Evolutionary conservation across 2,329 filamentous ascomycete genomes (phyloP).

Genomic region (Verticillium zaregamsianum): DNA sequence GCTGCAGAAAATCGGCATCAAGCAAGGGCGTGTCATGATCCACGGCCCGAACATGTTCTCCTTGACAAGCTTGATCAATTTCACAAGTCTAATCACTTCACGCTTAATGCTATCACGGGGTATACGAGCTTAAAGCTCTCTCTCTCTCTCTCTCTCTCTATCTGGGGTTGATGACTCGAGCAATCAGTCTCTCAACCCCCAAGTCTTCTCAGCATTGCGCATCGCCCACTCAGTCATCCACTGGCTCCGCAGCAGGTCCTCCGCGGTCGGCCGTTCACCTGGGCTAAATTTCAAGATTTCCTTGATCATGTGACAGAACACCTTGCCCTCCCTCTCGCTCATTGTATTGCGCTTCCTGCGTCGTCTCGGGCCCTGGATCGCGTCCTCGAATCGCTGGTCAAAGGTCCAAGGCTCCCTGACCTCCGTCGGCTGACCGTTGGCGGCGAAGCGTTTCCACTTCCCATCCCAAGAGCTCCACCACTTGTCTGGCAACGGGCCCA

Average conservation of each 20-base stretch:
- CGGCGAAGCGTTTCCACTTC: conserved; percentile 4
- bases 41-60: no score
- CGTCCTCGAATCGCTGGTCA: conserved; percentile 23
- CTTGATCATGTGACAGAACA: conserved; percentile 9
- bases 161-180: no score
- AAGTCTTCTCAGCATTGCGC: conserved; percentile 4
- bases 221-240: conserved; percentile 13
- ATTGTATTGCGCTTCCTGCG: background rate
- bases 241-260: conserved; percentile 9
- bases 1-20: no score
- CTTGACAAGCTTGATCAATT: no score
- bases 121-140: no score
- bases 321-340: conserved; percentile 10
- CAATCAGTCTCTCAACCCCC: background rate
- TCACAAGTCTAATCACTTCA: no score
- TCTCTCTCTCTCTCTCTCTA: no score
- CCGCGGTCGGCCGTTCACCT: conserved; percentile 8
- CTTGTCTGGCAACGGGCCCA: conserved; percentile 16
- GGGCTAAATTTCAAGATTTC: conserved; percentile 11
- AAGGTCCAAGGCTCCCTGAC: conserved; percentile 14
- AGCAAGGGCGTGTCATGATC: no score
- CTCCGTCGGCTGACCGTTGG: background rate
- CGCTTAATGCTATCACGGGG: no score
- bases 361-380: conserved; percentile 21
- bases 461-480: conserved; percentile 8